Evolutionary conservation across 2,329 filamentous ascomycete genomes (phyloP), one percentile per base, ranked within the genome.

Genomic region (Pseudocercospora fijiensis): DNA sequence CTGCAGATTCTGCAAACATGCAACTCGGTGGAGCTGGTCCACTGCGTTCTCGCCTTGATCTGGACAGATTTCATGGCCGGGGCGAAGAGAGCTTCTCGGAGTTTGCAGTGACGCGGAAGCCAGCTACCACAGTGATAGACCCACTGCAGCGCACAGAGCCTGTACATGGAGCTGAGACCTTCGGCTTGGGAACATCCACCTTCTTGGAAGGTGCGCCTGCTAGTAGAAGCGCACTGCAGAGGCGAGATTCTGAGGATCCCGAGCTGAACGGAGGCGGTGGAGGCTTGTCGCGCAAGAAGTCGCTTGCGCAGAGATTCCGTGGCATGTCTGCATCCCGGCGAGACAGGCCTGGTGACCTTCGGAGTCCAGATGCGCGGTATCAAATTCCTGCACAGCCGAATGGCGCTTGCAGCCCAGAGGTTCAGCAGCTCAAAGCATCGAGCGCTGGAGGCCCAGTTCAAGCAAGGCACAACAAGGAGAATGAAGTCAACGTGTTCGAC

Each of bases 171-270:
- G 87, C 93, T 61, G 88, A 96, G 78, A 89, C 87, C 3, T 81
- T 91, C 65, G 95, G 95, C 9, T 80, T 99, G 7, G 95, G 95
- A 59, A 96, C 93, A 1, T 96, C 92, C 33, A 99, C 95, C 1
- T 98, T 98, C 82, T 80, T 99, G 22, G 95, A 99, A 72, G 95
- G 95, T 37, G 90, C 95, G 1, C 94, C 95, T 13, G 95, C 93
- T 27, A 90, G 93, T 27, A 87, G 88, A 70, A 85, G 88, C 7
- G 91, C 90, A 18, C 91, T 96, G 60, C 86, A 91, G 75, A 87
- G 89, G 65, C 87, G 87, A 57, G 86, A 94, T 72, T 89, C 85
- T 30, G 92, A 90, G 65, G 85, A 89, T 52, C 84, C 60, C 78
- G 83, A 22, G 79, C 24, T 80, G 6, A 66, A 74, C 24, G 58